Percentiles rank a stretch among this genome's conserved stretches.
These are phyloP conservation scores for Phytophthora melonis DNA, from an alignment of 352 stramenopile genomes.

Conservation along the genomic window DNA sequence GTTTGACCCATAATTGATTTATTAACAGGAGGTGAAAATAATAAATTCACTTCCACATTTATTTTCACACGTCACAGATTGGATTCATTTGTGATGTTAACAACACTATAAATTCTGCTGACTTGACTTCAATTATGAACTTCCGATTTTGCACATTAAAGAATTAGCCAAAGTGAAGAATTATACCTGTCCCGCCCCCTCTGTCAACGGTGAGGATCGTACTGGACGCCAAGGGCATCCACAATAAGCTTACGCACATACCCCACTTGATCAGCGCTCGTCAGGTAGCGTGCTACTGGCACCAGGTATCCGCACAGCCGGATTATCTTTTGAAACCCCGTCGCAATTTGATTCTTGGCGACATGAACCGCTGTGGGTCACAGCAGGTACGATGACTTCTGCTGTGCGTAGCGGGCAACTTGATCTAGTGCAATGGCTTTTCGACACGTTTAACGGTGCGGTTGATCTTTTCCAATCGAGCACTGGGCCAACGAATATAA, in stretches of 20 bases:
- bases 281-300: neutral
- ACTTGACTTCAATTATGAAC: no score
- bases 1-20: no score
- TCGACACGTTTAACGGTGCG: neutral
- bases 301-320: neutral
- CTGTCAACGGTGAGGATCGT: no score
- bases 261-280: neutral
- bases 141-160: no score
- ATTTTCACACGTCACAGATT: no score
- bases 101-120: no score
- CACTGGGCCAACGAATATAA: neutral
- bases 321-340: neutral
- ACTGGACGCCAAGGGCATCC: neutral
- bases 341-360: neutral
- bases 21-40: no score
- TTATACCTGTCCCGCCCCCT: no score
- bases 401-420: neutral
- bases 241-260: neutral
- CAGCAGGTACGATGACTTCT: neutral
- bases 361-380: neutral
- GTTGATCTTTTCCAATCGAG: neutral
- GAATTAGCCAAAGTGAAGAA: no score
- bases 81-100: no score
- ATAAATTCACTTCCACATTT: no score
- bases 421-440: neutral